Percentiles rank a stretch among this genome's conserved stretches.
Evolutionary conservation across 2,329 filamentous ascomycete species (phyloP).

Genomic region (Fusarium continuum): DNA sequence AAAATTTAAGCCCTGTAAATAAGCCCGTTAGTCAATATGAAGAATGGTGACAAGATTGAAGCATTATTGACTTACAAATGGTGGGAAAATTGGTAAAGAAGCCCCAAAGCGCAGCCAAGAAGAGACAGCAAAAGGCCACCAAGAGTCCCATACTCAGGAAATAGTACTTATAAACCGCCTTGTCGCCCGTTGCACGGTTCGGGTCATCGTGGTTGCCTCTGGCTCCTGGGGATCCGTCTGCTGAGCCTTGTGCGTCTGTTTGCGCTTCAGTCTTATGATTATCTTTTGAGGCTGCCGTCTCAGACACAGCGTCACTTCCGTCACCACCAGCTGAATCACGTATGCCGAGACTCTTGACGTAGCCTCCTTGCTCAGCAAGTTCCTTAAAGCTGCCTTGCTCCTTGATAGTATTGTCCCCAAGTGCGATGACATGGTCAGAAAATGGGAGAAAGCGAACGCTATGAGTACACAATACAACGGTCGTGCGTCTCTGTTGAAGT

Average conservation of each 20-base stretch:
- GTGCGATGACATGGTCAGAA: background rate
- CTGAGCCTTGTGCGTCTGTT: background rate
- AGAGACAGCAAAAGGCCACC: background rate
- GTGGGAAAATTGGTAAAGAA: background rate
- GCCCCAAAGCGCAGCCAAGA: background rate
- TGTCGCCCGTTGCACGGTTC: background rate
- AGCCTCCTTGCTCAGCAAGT: conserved; percentile 44
- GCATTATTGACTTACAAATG: no score
- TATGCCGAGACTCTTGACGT: conserved; percentile 51
- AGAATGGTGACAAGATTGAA: no score
- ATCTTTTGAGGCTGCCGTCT: background rate
- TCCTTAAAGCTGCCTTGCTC: background rate
- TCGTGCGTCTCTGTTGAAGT: background rate
- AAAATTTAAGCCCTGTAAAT: no score
- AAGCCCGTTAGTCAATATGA: no score
- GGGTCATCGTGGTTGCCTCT: background rate
- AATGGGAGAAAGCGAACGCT: background rate
- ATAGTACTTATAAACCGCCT: conserved; percentile 47
- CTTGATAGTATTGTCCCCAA: background rate
- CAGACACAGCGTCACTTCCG: accelerated
- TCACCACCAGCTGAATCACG: background rate
- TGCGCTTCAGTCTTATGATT: conserved; percentile 16
- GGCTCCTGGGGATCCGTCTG: background rate
- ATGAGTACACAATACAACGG: background rate
- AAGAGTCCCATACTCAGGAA: conserved; percentile 38